Evolutionary conservation across 345 rosid species (phyloP).

Genomic region (Mercurialis annua): DNA sequence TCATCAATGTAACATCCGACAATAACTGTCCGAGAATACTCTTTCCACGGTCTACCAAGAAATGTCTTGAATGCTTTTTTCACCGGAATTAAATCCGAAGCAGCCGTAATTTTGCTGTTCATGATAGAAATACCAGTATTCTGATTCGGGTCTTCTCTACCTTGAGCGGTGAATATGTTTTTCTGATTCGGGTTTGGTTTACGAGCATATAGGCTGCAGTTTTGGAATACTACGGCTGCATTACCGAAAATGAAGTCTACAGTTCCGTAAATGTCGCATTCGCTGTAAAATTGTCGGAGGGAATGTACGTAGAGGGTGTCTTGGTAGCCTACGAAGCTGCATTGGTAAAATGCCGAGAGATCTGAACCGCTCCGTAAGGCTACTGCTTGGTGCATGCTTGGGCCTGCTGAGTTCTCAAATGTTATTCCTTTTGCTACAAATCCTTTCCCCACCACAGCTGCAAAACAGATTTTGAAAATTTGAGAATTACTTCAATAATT

Average conservation of each 20-base stretch:
- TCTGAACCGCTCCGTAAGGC: conserved; percentile 70
- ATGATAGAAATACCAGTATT: conserved; percentile 63
- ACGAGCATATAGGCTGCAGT: conserved; percentile 70
- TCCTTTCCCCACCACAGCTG: conserved; percentile 66
- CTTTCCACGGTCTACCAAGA: conserved; percentile 80
- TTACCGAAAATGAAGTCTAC: conserved; percentile 74
- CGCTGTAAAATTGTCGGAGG: conserved; percentile 65
- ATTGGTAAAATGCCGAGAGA: conserved; percentile 61
- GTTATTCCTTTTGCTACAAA: conserved; percentile 79
- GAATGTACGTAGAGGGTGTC: conserved; percentile 77
- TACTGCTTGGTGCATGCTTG: conserved; percentile 81
- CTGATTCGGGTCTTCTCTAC: conserved; percentile 52
- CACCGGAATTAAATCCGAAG: conserved; percentile 54
- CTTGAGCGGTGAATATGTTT: conserved; percentile 69
- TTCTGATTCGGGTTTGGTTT: conserved; percentile 50
- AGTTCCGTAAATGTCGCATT: conserved; percentile 73
- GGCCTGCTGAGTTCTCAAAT: conserved; percentile 74
- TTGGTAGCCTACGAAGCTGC: conserved; percentile 72
- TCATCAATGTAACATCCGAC: conserved; percentile 56
- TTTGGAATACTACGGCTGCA: conserved; percentile 67
- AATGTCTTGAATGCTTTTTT: conserved; percentile 45
- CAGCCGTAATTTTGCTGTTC: conserved; percentile 60
- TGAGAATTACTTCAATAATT: too few species aligned
- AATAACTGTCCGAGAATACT: conserved; percentile 64
- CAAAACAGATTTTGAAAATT: background rate